Percentiles rank a stretch among this genome's conserved stretches.
Evolutionary conservation across 108 stramenopile genomes (phyloP).

Genomic region (Thalassiosira profunda): DNA sequence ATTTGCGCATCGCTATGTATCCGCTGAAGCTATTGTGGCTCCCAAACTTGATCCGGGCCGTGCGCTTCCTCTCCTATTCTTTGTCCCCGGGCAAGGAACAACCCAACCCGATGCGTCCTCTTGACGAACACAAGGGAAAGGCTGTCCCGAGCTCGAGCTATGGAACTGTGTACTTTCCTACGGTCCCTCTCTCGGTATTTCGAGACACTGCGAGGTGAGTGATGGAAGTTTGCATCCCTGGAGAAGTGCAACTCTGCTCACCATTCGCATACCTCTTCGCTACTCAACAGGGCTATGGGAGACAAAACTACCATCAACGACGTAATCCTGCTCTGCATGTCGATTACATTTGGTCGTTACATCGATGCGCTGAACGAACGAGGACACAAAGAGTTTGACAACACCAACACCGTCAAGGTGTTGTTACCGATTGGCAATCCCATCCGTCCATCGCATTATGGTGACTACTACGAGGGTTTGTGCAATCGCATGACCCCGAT

Average conservation of each 20-base stretch:
- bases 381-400: too few relatives aligned
- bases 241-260: too few relatives aligned
- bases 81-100: neutral
- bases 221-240: too few relatives aligned
- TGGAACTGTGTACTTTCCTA: slow-evolving; percentile 23
- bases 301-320: slow-evolving; percentile 25
- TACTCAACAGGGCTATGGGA: neutral
- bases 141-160: neutral
- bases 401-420: neutral
- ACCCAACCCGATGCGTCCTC: slow-evolving; percentile 22
- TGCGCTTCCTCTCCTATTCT: neutral
- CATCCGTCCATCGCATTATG: slow-evolving; percentile 8
- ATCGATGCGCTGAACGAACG: neutral
- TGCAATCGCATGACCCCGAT: slow-evolving; percentile 21
- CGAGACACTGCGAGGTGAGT: slow-evolving; percentile 17
- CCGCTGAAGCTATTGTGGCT: slow-evolving; percentile 20
- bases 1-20: slow-evolving; percentile 5
- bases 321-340: slow-evolving; percentile 3
- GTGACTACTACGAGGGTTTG: slow-evolving; percentile 7
- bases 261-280: too few relatives aligned
- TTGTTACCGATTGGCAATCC: slow-evolving; percentile 22
- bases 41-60: slow-evolving; percentile 8
- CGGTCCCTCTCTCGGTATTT: slow-evolving; percentile 10
- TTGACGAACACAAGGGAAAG: slow-evolving; percentile 3
- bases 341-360: slow-evolving; percentile 16